A percentile compares a stretch with the other conserved stretches of the same genome.
Conservation (phyloP, 805 yeast species). For the Lachancea dasiensis region DNA sequence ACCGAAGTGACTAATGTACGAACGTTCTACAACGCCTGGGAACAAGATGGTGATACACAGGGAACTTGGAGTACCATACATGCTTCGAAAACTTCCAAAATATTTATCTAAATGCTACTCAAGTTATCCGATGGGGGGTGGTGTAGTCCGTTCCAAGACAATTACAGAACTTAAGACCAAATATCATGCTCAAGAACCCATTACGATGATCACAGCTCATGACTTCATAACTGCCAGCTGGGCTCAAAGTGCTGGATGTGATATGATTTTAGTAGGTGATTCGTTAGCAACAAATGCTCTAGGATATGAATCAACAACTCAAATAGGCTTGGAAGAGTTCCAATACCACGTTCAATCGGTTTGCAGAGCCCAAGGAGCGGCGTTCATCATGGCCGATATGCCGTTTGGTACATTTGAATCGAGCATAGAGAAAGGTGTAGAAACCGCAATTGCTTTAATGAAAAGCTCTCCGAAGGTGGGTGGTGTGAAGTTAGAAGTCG, state of each 20-base stretch:
- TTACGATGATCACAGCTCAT: constrained; percentile 73
- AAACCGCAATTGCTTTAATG: constrained; percentile 50
- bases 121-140: not conserved
- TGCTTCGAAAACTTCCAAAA: not conserved
- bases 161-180: constrained; percentile 37
- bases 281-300: constrained; percentile 88
- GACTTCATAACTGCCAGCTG: constrained; percentile 72
- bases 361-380: constrained; percentile 55
- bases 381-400: constrained; percentile 75
- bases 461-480: constrained; percentile 25
- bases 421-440: constrained; percentile 58
- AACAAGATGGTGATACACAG: no score
- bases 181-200: constrained; percentile 34
- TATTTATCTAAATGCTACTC: not conserved
- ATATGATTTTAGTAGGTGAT: constrained; percentile 79
- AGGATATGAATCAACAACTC: constrained; percentile 74
- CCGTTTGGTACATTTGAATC: constrained; percentile 85
- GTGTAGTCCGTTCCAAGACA: constrained; percentile 1
- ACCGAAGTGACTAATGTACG: no score
- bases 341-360: constrained; percentile 72
- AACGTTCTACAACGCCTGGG: no score
- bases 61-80: no score
- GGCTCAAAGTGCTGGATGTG: constrained; percentile 62
- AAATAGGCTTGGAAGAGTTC: constrained; percentile 73
- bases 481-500: constrained; percentile 71